phyloP scores from a whole-genome alignment of 768 basidiomycete genomes.

The Termitomyces sp. region DNA sequence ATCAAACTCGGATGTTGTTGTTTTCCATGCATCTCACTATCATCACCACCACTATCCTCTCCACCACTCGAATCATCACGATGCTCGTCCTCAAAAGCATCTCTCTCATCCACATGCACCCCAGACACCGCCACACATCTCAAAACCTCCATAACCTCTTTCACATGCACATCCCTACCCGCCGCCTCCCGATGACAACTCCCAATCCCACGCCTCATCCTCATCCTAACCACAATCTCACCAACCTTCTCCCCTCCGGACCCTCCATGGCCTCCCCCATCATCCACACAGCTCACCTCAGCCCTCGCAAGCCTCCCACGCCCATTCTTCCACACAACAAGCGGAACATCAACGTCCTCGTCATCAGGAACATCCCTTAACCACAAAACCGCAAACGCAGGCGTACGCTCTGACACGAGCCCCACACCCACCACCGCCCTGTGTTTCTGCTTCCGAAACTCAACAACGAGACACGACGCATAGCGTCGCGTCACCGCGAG shows the following conservation, averaged over 20 bases:
- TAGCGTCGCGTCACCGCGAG: constrained; percentile 36
- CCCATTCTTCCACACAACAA: constrained; percentile 23
- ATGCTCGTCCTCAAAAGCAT: constrained; percentile 7
- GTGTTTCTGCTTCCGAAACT: constrained; percentile 26
- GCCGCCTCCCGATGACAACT: constrained; percentile 34
- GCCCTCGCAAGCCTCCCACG: constrained; percentile 19
- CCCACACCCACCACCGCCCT: constrained; percentile 4
- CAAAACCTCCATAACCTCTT: constrained; percentile 36
- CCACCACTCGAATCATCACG: constrained; percentile 13
- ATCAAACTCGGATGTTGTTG: constrained; percentile 61
- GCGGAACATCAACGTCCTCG: constrained; percentile 20
- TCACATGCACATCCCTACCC: constrained; percentile 26
- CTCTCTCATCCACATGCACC: constrained; percentile 18
- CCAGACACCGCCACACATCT: constrained; percentile 34
- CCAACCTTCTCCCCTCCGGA: too few relatives aligned
- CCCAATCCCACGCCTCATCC: constrained; percentile 36
- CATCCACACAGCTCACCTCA: constrained; percentile 19
- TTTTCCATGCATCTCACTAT: constrained; percentile 42
- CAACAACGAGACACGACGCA: constrained; percentile 31
- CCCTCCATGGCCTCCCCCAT: constrained; percentile 18
- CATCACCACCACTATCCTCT: constrained; percentile 17
- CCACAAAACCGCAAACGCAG: constrained; percentile 35
- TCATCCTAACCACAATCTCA: constrained; percentile 29
- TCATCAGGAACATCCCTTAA: constrained; percentile 36
- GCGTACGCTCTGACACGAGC: constrained; percentile 26